Evolutionary conservation across 2,329 filamentous ascomycete genomes (phyloP), one percentile per base, ranked within the genome.

Genomic region (Penicillium sp.): DNA sequence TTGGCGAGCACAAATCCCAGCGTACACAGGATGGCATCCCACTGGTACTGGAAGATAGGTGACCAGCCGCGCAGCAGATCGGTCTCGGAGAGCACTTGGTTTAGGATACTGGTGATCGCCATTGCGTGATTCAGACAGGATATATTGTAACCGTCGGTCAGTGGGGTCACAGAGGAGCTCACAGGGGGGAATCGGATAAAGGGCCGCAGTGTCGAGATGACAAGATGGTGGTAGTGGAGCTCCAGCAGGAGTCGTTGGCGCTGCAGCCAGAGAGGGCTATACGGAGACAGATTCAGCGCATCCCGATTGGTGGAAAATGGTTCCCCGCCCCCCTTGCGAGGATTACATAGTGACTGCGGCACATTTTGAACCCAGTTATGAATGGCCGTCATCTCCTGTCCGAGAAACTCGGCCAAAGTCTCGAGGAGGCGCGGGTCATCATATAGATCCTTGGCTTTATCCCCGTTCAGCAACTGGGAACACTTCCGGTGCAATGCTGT

Each of bases 231-330:
- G 62, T 78, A 79, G 15, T 75, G 51, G 4, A 78, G 60, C 57
- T 79, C 77, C 13, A 79, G 68, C 5, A 77, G 65, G 0, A 79
- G 44, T 1, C 75, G 72, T 56, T 79, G 76, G 4, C 74, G 72
- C 52, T 78, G 76, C 5, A 78, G 60, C 76, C 76, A 79, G 3
- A 70, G 57, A 0, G 76, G 75, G 1, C 71, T 69, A 36, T 72
- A 74, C 16, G 59, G 57, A 45, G 77, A 73, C 6, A 47, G 45
- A 23, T 47, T 47, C 29, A 47, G 13, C 5, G 19, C 29, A 21
- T 47, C 45, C 29, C 45, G 45, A n/a, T 34, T 47, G 19, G 29
- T 47, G 5, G 45, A 47, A 19, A 47, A 47, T 3, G 45, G 19
- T 8, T 33, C 45, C 5, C 19, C 29, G 4, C 13, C 19, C 19